Evolutionary conservation across 768 basidiomycete species (phyloP).

Genomic region (Lactarius tabidus): DNA sequence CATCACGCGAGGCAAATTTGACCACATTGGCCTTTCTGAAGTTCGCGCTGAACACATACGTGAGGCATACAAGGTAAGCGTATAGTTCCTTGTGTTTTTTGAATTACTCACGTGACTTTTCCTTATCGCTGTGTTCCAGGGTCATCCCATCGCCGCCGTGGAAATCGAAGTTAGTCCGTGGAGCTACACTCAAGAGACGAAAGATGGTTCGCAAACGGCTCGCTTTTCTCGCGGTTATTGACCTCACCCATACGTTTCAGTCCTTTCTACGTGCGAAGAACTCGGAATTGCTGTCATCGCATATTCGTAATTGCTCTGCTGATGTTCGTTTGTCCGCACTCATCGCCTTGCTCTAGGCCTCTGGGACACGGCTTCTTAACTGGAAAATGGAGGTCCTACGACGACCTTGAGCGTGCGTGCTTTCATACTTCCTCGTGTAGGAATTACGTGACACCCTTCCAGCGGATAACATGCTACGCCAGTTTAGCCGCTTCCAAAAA

Average conservation of each 20-base stretch:
- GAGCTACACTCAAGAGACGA: constrained; percentile 52
- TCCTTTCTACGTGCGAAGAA: constrained; percentile 50
- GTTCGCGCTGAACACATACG: constrained; percentile 45
- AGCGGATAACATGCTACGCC: constrained; percentile 37
- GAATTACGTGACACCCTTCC: neutral
- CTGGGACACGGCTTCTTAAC: constrained; percentile 53
- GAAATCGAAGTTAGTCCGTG: constrained; percentile 69
- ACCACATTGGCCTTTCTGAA: constrained; percentile 60
- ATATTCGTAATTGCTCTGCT: constrained; percentile 39
- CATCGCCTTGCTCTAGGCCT: constrained; percentile 30
- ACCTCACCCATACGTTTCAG: constrained; percentile 27
- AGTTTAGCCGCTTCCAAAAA: constrained; percentile 37
- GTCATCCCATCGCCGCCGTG: constrained; percentile 43
- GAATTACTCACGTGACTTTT: neutral
- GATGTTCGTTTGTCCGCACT: neutral
- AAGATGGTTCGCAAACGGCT: constrained; percentile 34
- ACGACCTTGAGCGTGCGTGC: constrained; percentile 31
- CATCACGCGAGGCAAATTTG: constrained; percentile 52
- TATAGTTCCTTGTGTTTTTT: constrained; percentile 40
- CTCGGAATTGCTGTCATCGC: constrained; percentile 54
- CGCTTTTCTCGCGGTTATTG: neutral
- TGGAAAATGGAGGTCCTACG: constrained; percentile 39
- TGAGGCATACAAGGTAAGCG: constrained; percentile 31
- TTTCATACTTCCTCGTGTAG: neutral
- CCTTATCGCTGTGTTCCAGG: neutral